Base-by-base conservation (phyloP, 805 yeast genomes). In the Candida xyloterini region DNA sequence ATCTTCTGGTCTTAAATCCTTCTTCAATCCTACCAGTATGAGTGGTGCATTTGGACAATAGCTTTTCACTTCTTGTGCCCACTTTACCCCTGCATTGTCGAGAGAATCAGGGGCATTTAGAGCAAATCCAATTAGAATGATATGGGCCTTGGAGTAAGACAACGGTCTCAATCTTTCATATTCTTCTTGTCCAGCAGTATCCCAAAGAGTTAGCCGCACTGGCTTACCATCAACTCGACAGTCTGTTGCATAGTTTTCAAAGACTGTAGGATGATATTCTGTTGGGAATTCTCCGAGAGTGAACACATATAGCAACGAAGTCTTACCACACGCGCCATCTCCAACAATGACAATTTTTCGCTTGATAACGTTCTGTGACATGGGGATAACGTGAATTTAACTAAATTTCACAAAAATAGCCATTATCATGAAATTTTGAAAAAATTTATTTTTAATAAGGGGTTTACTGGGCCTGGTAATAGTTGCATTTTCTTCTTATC, bases 161-260 rank as follows among this genome's bases (percentile, higher is more conserved):
- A 90, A 67, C 0, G 96, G 96, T 46, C 96, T 75, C 43, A 90
- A 67, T 43, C 96, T 68, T 59, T 89, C 96, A 59, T 89, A 89
- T 63, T 89, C 97, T 66, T 89, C 97, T 64, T 89, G 96, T 2
- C 97, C 97, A 4, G 97, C 96, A 1, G 96, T 89, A 59, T 89
- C 97, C 96, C 97, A 89, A 18, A 89, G 65, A 2, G 95, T 90
- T 40, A 89, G 64, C 47, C 88, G 83, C 3, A 89, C 95, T 11
- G 93, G 84, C 51, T 88, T 89, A 3, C 96, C 96, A 56, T 89
- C 97, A 14, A 90, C 95, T 42, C 95, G 70, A 62, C 96, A 89
- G 55, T 88, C 95, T 1, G 96, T 88, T 11, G 89, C 96, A 60
- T 90, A 88, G 61, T 90, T 89, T 53, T 89, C 97, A 60, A 90